Base-by-base conservation (phyloP, 352 stramenopile genomes). In the Nothophytophthora sp. region DNA sequence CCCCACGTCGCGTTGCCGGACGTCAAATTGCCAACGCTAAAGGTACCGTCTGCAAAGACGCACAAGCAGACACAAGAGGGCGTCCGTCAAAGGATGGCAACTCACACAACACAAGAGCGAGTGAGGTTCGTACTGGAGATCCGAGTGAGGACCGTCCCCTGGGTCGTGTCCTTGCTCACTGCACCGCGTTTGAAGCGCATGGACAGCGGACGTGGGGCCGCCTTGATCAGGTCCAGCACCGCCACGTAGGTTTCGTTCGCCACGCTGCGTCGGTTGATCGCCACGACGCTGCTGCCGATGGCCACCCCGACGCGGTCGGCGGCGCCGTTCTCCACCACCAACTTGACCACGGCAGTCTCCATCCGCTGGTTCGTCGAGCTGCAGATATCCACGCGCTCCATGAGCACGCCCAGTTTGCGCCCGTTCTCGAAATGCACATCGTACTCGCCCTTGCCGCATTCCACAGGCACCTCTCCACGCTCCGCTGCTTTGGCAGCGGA, bases 1-100 rank as follows among this genome's bases (percentile, higher is more conserved):
- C 65, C 81, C 82, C 82, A 93, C 18, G 56, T 81, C 43, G 82
- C 82, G 30, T 91, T 93, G 33, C 82, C 82, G 10, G 62, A 76
- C 8, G 80, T 93, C 15, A 91, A 58, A 51, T 93, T 93, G 34
- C 82, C 82, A 2, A 91, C 80, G 30, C 80, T 93, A 46, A 93
- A 93, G 3, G 82, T 91, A 29, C 82, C 82, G 64, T 82, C 82
- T 92, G 53, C 49, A 68, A 22, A 45, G 9, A 44, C 33, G 41
- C 32, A 38, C n/a, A 65, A 58, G 7, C 34, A 49, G 56, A 6
- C 32, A 53, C 16, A 50, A 52, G 27, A 66, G 23, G 24, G 20
- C 25, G 30, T 58, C 49, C 56, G 33, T 39, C 16, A 39, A 39
- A 36, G 19, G 22, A 18, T 35, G 6, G 8, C 33, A 56, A 36